These are phyloP conservation scores for Aspergillus homomorphus DNA, from an alignment of 495 filamentous ascomycete genomes.

Conservation along the genomic window DNA sequence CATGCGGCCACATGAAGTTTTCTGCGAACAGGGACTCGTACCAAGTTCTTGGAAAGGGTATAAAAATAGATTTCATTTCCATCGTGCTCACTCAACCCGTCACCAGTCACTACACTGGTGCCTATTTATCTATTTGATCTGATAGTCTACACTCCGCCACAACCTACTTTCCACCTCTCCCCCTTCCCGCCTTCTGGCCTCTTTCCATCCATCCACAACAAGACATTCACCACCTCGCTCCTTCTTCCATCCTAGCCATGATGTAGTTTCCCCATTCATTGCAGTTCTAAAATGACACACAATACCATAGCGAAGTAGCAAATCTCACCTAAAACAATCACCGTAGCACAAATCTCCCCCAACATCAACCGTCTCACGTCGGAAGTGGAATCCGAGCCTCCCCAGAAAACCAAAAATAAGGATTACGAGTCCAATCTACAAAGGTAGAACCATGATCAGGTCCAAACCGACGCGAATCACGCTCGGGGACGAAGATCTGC, in stretches of 20 bases:
- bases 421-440: background rate
- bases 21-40: background rate
- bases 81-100: background rate
- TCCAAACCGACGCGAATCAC: constrained; percentile 50
- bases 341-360: too few species aligned
- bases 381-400: background rate
- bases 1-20: background rate
- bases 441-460: constrained; percentile 50
- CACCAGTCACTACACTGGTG: background rate
- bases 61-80: background rate
- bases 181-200: too few species aligned
- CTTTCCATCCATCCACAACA: background rate
- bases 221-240: background rate
- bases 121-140: background rate
- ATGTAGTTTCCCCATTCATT: background rate
- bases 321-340: background rate
- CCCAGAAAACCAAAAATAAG: background rate
- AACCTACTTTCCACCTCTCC: too few species aligned
- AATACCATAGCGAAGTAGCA: too few species aligned
- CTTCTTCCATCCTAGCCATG: background rate
- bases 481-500: constrained; percentile 52
- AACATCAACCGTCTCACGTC: background rate
- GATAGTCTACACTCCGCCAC: too few species aligned
- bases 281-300: too few species aligned
- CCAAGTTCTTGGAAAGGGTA: background rate